A percentile compares a stretch with the other conserved stretches of the same genome.
phyloP scores from a whole-genome alignment of 1,284 basidiomycete species.

The Malassezia globosa region DNA sequence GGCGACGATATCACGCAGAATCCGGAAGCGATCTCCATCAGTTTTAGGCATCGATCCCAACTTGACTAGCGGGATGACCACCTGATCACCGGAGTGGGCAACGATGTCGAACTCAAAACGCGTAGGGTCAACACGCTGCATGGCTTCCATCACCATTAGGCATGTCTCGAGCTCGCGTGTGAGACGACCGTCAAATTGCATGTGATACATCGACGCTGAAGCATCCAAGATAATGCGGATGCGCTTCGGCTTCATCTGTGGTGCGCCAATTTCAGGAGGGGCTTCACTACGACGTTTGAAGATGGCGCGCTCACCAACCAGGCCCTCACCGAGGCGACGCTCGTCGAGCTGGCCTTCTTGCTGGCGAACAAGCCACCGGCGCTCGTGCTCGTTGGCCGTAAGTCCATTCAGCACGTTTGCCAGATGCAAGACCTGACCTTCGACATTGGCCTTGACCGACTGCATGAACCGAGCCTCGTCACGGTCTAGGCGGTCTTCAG shows the following conservation, averaged over 20 bases:
- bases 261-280: conserved; percentile 42
- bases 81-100: conserved; percentile 45
- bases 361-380: conserved; percentile 47
- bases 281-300: conserved; percentile 44
- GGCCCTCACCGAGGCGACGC: conserved; percentile 41
- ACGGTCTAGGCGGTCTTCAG: conserved; percentile 41
- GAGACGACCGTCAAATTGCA: conserved; percentile 43
- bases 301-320: conserved; percentile 47
- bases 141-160: conserved; percentile 47
- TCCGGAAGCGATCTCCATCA: conserved; percentile 37
- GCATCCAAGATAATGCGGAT: conserved; percentile 47
- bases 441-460: conserved; percentile 36
- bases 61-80: conserved; percentile 39
- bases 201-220: conserved; percentile 41
- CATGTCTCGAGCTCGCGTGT: conserved; percentile 38
- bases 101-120: conserved; percentile 46
- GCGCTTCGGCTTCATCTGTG: conserved; percentile 48
- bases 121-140: conserved; percentile 27
- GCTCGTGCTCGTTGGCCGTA: conserved; percentile 47
- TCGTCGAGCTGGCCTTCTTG: conserved; percentile 49
- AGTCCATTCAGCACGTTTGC: conserved; percentile 41
- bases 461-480: conserved; percentile 42
- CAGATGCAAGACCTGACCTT: conserved; percentile 34
- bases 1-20: conserved; percentile 33
- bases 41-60: conserved; percentile 29